phyloP scores from a whole-genome alignment of 1,139 yeast genomes.

The Groenewaldozyma auringiensis region DNA sequence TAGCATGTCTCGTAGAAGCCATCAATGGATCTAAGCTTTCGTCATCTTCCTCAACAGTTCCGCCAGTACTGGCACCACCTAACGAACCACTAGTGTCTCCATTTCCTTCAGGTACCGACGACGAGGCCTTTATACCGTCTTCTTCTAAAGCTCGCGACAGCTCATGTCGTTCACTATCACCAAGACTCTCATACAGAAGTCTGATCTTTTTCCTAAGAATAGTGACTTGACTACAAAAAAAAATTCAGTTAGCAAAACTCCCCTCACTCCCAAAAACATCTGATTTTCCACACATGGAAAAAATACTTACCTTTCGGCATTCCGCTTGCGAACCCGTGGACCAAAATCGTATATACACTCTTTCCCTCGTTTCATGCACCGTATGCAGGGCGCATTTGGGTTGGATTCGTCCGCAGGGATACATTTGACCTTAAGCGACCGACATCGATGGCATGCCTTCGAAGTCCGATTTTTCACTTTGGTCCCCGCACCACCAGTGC shows the following conservation, averaged over 20 bases:
- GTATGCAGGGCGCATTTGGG: constrained; percentile 59
- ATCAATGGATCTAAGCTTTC: not conserved
- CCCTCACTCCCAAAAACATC: not conserved
- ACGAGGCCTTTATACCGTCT: not conserved
- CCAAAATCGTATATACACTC: constrained; percentile 62
- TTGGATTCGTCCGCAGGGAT: constrained; percentile 57
- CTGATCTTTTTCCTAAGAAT: not conserved
- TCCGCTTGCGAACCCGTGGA: constrained; percentile 47
- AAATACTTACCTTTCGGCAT: constrained; percentile 26
- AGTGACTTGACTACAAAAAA: constrained; percentile 1
- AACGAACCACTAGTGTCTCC: not conserved
- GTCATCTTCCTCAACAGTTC: no score
- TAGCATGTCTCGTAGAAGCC: not conserved
- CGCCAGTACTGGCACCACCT: not conserved
- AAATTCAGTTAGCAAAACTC: not conserved
- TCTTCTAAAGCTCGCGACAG: not conserved
- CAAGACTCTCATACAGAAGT: not conserved
- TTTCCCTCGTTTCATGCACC: constrained; percentile 60
- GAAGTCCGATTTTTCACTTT: constrained; percentile 29
- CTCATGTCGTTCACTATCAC: not conserved
- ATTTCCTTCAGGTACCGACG: not conserved
- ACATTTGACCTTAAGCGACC: constrained; percentile 72
- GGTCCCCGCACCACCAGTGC: no score
- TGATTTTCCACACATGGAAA: no score
- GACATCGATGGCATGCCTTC: constrained; percentile 76